These are phyloP conservation scores for Mycena indigotica DNA, from an alignment of 768 basidiomycete species.

Conservation along the genomic window DNA sequence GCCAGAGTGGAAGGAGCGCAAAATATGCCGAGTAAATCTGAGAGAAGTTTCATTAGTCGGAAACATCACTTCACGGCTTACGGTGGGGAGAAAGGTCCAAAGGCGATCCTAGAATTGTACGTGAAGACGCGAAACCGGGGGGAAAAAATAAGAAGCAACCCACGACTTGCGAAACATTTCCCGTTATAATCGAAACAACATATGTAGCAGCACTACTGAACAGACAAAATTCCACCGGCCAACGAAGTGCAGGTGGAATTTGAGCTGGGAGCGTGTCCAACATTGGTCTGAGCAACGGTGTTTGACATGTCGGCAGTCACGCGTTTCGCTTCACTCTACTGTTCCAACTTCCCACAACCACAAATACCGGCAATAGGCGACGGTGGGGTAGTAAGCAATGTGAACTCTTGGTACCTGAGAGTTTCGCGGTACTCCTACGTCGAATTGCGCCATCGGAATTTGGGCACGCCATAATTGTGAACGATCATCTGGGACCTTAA, in stretches of 20 bases:
- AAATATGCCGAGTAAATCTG: constrained; percentile 53
- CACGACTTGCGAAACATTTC: constrained; percentile 85
- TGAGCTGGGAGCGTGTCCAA: not conserved
- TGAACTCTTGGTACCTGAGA: too few relatives aligned
- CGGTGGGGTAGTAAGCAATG: too few relatives aligned
- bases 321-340: too few relatives aligned
- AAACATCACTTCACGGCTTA: constrained; percentile 66
- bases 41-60: not conserved
- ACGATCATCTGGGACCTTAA: not conserved
- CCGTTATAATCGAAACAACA: constrained; percentile 64
- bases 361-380: too few relatives aligned
- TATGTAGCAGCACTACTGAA: constrained; percentile 52
- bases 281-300: too few relatives aligned
- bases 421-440: too few relatives aligned
- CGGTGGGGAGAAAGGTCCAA: constrained; percentile 76
- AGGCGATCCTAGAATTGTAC: constrained; percentile 49
- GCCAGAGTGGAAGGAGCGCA: constrained; percentile 71
- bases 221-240: constrained; percentile 66
- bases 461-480: not conserved
- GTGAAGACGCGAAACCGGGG: not conserved
- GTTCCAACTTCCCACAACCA: too few relatives aligned
- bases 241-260: not conserved
- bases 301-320: too few relatives aligned
- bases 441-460: not conserved
- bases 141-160: too few relatives aligned